These are phyloP conservation scores for Rhodotorula toruloides DNA, from an alignment of 768 basidiomycete species.

Conservation along the genomic window DNA sequence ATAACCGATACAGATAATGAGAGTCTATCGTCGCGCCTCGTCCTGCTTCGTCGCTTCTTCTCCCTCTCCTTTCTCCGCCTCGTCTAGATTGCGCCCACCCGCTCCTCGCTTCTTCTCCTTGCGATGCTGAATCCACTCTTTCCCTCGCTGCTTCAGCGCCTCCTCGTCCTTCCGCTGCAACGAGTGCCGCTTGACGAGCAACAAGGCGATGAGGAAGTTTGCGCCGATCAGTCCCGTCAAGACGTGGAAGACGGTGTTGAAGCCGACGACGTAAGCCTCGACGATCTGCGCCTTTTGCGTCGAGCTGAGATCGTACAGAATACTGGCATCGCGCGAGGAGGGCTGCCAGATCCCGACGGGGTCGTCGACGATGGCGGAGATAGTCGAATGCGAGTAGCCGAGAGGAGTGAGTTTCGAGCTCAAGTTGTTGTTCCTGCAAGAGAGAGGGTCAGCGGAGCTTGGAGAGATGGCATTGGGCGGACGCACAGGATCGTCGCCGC, in stretches of 20 bases:
- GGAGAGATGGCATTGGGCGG: constrained; percentile 46
- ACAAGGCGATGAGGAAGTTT: constrained; percentile 51
- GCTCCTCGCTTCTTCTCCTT: constrained; percentile 19
- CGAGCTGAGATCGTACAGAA: constrained; percentile 48
- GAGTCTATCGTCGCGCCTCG: no score
- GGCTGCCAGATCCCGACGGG: constrained; percentile 49
- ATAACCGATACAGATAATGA: background rate
- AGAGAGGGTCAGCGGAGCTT: constrained; percentile 50
- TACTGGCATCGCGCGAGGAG: constrained; percentile 29
- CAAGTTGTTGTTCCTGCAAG: constrained; percentile 50
- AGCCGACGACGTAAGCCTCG: constrained; percentile 57
- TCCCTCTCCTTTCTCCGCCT: constrained; percentile 2
- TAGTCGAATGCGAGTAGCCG: constrained; percentile 4
- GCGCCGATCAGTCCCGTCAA: constrained; percentile 57
- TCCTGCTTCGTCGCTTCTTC: background rate
- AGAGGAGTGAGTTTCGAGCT: constrained; percentile 13
- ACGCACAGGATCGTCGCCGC: constrained; percentile 55
- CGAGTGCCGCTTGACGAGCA: constrained; percentile 15
- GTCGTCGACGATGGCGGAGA: constrained; percentile 49
- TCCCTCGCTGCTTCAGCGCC: constrained; percentile 25
- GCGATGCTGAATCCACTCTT: constrained; percentile 18
- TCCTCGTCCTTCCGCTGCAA: constrained; percentile 28
- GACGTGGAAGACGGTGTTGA: constrained; percentile 59
- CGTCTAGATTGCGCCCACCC: background rate
- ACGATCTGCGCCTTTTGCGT: constrained; percentile 51